phyloP scores from a whole-genome alignment of 192 early-diverging fungal genomes.

The Backusella westeae region DNA sequence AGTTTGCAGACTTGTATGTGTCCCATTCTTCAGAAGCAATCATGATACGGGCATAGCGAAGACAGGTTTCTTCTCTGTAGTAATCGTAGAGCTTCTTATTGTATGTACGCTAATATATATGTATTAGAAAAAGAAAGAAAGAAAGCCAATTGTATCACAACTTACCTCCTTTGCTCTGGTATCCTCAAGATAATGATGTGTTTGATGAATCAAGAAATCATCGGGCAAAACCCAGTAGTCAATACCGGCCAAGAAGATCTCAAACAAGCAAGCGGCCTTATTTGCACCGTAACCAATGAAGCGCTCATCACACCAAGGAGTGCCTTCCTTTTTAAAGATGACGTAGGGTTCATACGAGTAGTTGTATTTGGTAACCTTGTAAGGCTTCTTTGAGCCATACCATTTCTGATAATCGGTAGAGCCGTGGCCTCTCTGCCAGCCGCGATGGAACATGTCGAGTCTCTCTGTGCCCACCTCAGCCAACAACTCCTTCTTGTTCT shows the following conservation, averaged over 20 bases:
- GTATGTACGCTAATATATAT: slow-evolving; percentile 43
- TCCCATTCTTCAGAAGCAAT: slow-evolving; percentile 42
- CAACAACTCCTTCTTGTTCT: slow-evolving; percentile 42
- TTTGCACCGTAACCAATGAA: slow-evolving; percentile 60
- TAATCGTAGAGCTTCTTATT: slow-evolving; percentile 57
- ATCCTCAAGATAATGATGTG: slow-evolving; percentile 48
- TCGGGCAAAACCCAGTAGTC: slow-evolving; percentile 50
- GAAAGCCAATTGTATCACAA: neutral
- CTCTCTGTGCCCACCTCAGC: slow-evolving; percentile 41
- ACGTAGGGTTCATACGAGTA: slow-evolving; percentile 60
- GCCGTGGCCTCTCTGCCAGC: slow-evolving; percentile 52
- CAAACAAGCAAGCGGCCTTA: slow-evolving; percentile 56
- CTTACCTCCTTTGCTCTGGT: slow-evolving; percentile 50
- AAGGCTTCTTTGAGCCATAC: slow-evolving; percentile 42
- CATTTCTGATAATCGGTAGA: slow-evolving; percentile 52
- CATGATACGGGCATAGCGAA: slow-evolving; percentile 48
- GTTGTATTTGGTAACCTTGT: slow-evolving; percentile 51
- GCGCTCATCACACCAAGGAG: slow-evolving; percentile 56
- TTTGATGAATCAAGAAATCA: slow-evolving; percentile 56
- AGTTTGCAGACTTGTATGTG: slow-evolving; percentile 39
- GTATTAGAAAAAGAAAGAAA: neutral
- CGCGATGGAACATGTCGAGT: slow-evolving; percentile 55
- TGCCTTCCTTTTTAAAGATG: slow-evolving; percentile 47
- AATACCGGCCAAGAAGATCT: slow-evolving; percentile 51
- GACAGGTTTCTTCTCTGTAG: slow-evolving; percentile 51